phyloP scores from a whole-genome alignment of 345 rosid genomes.

The Excoecaria agallocha region DNA sequence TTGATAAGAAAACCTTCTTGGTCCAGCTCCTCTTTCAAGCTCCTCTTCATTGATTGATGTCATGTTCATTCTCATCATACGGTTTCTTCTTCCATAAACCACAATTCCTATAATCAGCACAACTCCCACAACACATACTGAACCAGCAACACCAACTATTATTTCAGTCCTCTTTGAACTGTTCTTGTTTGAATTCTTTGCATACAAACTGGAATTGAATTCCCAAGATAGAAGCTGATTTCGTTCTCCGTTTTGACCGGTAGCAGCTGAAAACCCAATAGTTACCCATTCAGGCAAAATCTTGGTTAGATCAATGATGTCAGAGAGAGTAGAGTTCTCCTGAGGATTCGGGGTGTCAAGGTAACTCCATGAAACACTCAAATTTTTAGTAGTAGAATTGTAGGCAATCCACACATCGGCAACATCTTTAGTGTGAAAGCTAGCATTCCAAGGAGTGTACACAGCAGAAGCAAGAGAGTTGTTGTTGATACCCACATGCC shows the following conservation, averaged over 20 bases:
- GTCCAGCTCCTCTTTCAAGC: constrained; percentile 39
- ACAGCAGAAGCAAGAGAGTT: neutral
- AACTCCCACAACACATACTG: constrained; percentile 22
- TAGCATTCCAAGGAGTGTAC: constrained; percentile 5
- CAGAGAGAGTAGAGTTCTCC: neutral
- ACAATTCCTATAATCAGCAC: constrained; percentile 6
- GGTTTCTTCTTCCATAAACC: constrained; percentile 16
- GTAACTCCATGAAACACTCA: neutral
- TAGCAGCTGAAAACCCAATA: constrained; percentile 8
- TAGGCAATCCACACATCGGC: constrained; percentile 6
- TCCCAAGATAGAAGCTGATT: constrained; percentile 3
- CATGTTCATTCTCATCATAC: constrained; percentile 1
- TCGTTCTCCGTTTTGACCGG: neutral
- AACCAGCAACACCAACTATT: constrained; percentile 21
- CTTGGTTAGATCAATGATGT: constrained; percentile 6
- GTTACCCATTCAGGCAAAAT: constrained; percentile 1
- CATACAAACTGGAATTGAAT: constrained; percentile 18
- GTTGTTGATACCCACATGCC: constrained; percentile 8
- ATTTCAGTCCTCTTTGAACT: constrained; percentile 12
- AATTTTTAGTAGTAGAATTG: neutral
- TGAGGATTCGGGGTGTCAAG: neutral
- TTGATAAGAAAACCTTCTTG: constrained; percentile 29
- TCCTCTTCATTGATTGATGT: constrained; percentile 30
- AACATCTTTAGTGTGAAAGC: neutral
- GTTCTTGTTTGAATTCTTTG: constrained; percentile 5